Percentiles rank a stretch among this genome's conserved stretches.
Conservation (phyloP, 257 asterid species). For the Apocynum venetum region DNA sequence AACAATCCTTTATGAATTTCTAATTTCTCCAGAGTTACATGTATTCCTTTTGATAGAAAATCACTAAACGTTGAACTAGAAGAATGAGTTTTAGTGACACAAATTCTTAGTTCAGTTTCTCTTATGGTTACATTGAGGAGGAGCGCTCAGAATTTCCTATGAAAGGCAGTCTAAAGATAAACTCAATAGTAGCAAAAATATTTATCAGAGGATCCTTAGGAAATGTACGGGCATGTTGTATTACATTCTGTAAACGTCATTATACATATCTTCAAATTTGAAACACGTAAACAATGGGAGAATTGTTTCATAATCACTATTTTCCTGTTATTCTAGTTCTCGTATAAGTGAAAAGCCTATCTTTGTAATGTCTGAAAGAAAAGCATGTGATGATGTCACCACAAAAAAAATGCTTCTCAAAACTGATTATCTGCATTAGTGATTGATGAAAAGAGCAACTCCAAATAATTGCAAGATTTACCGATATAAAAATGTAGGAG, state of each 20-base stretch:
- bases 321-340: neutral
- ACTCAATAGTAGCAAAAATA: too few species aligned
- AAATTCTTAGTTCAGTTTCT: neutral
- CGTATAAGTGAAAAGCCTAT: neutral
- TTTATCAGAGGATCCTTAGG: too few species aligned
- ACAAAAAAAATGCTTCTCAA: neutral
- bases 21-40: neutral
- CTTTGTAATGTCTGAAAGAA: neutral
- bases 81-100: neutral
- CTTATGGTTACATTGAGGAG: neutral
- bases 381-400: neutral
- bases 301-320: neutral
- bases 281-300: neutral
- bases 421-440: neutral
- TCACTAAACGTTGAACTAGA: neutral
- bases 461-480: constrained; percentile 1
- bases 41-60: neutral
- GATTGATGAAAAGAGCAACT: neutral
- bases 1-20: neutral
- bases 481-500: neutral
- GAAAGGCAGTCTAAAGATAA: too few species aligned
- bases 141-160: too few species aligned
- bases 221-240: neutral
- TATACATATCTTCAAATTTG: neutral
- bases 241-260: neutral